Percentiles rank a stretch among this genome's conserved stretches.
phyloP scores from a whole-genome alignment of 1,284 basidiomycete species.

The Cutaneotrichosporon mucoides region DNA sequence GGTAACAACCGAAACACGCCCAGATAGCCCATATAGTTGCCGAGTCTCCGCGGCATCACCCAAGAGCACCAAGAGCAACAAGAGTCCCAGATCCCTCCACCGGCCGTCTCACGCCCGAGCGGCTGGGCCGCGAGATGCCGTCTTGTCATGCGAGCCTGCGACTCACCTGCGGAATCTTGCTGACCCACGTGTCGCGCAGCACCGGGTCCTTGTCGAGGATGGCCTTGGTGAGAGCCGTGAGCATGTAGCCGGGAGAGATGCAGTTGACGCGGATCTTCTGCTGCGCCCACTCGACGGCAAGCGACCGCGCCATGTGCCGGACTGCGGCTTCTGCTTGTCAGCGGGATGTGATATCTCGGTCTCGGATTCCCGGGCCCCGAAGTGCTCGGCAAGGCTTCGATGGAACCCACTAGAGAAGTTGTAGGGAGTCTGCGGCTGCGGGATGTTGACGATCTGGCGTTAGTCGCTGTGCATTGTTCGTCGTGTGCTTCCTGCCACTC shows the following conservation, averaged over 20 bases:
- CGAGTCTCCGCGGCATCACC: too few species aligned
- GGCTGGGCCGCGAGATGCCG: too few species aligned
- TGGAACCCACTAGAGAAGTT: constrained; percentile 70
- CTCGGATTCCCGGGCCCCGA: not conserved
- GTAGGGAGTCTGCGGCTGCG: constrained; percentile 89
- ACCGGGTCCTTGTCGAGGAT: constrained; percentile 68
- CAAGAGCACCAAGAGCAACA: too few species aligned
- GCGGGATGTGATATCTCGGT: not conserved
- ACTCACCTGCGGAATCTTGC: constrained; percentile 79
- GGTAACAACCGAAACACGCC: too few species aligned
- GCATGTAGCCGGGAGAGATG: constrained; percentile 72
- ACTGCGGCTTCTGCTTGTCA: constrained; percentile 47
- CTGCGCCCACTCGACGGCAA: constrained; percentile 57
- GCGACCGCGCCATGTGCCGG: constrained; percentile 53
- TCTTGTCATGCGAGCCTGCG: too few species aligned
- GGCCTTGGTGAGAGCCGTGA: constrained; percentile 77
- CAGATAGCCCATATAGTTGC: too few species aligned
- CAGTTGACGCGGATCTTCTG: constrained; percentile 54
- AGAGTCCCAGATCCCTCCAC: too few species aligned
- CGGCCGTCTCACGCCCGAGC: too few species aligned
- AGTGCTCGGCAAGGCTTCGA: not conserved
- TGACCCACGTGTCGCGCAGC: constrained; percentile 78
- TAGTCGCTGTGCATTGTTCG: not conserved
- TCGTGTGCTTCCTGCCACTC: too few species aligned
- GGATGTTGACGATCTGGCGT: constrained; percentile 75